Evolutionary conservation across 352 stramenopile species (phyloP).

Genomic region (Phytophthora fragariaefolia): DNA sequence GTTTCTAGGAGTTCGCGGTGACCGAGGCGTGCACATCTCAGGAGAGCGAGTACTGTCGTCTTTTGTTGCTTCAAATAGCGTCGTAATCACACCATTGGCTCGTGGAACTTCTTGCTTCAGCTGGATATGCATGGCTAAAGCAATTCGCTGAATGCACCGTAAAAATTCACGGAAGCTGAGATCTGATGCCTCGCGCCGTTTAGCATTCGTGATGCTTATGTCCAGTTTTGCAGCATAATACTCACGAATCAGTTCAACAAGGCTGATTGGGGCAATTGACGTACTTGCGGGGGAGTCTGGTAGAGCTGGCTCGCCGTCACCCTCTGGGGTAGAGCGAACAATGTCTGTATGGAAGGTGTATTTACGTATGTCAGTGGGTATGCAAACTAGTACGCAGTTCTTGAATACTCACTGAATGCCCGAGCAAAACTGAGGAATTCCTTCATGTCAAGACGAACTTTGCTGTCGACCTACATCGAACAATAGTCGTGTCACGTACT

Average conservation of each 20-base stretch:
- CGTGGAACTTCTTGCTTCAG: conserved; percentile 15
- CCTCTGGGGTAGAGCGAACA: conserved; percentile 48
- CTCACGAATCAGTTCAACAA: conserved; percentile 70
- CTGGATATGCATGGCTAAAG: conserved; percentile 68
- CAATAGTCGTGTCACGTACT: not conserved
- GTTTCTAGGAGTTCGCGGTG: conserved; percentile 42
- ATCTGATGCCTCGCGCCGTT: conserved; percentile 56
- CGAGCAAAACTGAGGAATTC: conserved; percentile 74
- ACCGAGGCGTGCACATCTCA: conserved; percentile 28
- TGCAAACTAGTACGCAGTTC: no score
- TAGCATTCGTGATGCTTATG: conserved; percentile 62
- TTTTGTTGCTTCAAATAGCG: conserved; percentile 61
- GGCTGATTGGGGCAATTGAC: conserved; percentile 59
- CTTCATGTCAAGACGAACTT: conserved; percentile 61
- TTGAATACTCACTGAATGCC: conserved; percentile 73
- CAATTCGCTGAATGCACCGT: conserved; percentile 68
- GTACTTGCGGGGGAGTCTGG: conserved; percentile 34
- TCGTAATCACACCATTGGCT: conserved; percentile 50
- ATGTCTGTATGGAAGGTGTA: conserved; percentile 42
- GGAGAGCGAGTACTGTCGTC: conserved; percentile 41
- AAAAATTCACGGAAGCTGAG: conserved; percentile 81
- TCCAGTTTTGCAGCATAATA: conserved; percentile 81
- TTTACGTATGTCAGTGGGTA: conserved; percentile 7
- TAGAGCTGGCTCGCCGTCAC: conserved; percentile 57
- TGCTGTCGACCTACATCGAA: conserved; percentile 49